Base-by-base conservation (phyloP, 106 monocot species). In the Apostasia ramifera region DNA sequence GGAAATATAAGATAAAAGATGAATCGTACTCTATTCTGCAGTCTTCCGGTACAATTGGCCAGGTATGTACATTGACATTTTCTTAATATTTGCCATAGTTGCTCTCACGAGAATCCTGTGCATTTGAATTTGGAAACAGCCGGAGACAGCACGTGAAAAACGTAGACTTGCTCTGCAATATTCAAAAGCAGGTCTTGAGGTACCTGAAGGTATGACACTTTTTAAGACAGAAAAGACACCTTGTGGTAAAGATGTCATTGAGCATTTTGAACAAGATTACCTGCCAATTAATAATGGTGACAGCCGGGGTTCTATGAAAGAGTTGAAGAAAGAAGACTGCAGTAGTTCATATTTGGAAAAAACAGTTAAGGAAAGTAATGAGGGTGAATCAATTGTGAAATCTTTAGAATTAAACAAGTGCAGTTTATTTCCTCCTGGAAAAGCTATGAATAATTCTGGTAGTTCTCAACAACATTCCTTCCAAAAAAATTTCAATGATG, bases 11-110 rank as follows among this genome's bases (percentile, higher is more conserved):
- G 64, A 81, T 98, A 61, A 57, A 41, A 43, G 92, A 98, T 66
- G 71, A 73, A 67, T 87, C 81, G 53, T 73, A 79, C 69, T 74
- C 84, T 62, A 66, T 98, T 66, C 62, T 98, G 39, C 76, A 71
- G 67, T 87, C 92, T 66, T 98, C 92, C 7, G 90, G 92, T n/a
- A 98, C 89, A 66, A 98, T 92, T 63, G 92, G 97, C 8, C 82
- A 90, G 73, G 97, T 92, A 75, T 76, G 82, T 47, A n/a, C 15
- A 39, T 57, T 47, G 3, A 6, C 55, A 40, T 60, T 39, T 45
- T 2, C 1, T 71, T 43, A 38, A 53, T 26, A 26, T 48, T 3
- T 14, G 65, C 37, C 8, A 26, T 45, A 62, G n/a, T 65, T 65
- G 47, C 46, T 37, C 6, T 2, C 26, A 7, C 8, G 15, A 37